These are phyloP conservation scores for Apodospora peruviana DNA, from an alignment of 495 filamentous ascomycete genomes.

Conservation along the genomic window DNA sequence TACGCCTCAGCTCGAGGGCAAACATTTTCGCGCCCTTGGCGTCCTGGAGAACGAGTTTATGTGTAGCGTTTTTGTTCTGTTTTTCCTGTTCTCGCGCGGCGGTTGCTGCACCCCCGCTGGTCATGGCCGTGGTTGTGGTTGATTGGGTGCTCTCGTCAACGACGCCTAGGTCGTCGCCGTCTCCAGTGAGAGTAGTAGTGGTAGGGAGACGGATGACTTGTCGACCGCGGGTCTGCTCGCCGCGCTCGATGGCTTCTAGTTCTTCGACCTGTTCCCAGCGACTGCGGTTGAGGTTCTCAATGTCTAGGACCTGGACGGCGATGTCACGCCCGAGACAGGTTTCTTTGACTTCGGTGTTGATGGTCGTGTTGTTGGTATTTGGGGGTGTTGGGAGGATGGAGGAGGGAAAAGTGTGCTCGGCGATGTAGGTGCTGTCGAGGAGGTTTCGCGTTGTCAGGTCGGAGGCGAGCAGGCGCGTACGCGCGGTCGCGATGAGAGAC, in stretches of 20 bases:
- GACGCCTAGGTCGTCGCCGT: constrained; percentile 18
- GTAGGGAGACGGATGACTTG: constrained; percentile 73
- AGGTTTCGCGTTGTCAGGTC: constrained; percentile 64
- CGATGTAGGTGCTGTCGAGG: constrained; percentile 29
- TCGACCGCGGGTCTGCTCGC: constrained; percentile 73
- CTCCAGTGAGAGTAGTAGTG: constrained; percentile 28
- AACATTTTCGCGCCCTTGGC: constrained; percentile 60
- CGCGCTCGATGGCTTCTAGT: constrained; percentile 75
- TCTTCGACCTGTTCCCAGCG: constrained; percentile 82
- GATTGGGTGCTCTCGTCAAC: neutral
- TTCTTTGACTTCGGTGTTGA: too few relatives aligned
- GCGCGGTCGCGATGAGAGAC: constrained; percentile 70
- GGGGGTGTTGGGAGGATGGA: constrained; percentile 30
- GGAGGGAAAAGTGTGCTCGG: constrained; percentile 53
- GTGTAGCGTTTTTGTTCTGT: constrained; percentile 49
- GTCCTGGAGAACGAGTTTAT: constrained; percentile 82
- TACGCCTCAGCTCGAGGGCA: constrained; percentile 63
- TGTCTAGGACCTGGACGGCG: constrained; percentile 74
- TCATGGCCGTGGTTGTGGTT: neutral
- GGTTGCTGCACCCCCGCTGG: neutral
- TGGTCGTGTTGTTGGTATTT: constrained; percentile 8
- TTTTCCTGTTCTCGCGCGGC: neutral
- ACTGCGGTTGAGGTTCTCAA: constrained; percentile 73
- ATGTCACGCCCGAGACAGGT: constrained; percentile 52
- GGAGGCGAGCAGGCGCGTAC: constrained; percentile 71